Conservation (phyloP, 2,329 filamentous ascomycete species). For the Colletotrichum sp. region DNA sequence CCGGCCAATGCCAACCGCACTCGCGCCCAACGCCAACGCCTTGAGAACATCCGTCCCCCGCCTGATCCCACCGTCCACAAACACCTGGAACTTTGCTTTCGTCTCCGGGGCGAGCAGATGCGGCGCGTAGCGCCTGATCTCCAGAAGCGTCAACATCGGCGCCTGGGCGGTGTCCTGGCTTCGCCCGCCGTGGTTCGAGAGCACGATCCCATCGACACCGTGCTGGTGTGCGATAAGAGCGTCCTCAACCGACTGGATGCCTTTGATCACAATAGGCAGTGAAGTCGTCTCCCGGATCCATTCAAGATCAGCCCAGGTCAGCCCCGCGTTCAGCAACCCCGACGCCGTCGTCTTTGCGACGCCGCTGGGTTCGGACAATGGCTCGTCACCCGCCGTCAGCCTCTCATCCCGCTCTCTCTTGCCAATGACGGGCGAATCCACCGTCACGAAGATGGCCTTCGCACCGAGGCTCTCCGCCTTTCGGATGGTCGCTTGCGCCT, state of each 20-base stretch:
- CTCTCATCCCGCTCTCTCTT: slow-evolving; percentile 56
- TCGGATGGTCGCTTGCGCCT: slow-evolving; percentile 53
- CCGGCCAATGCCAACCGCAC: slow-evolving; percentile 73
- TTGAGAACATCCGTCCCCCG: slow-evolving; percentile 74
- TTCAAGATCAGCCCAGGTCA: slow-evolving; percentile 67
- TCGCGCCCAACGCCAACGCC: slow-evolving; percentile 66
- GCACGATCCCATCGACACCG: slow-evolving; percentile 70
- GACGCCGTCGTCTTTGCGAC: slow-evolving; percentile 57
- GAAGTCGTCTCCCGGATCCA: slow-evolving; percentile 60
- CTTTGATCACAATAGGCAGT: slow-evolving; percentile 69
- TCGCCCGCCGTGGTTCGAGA: slow-evolving; percentile 74
- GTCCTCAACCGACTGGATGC: slow-evolving; percentile 69
- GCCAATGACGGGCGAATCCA: slow-evolving; percentile 61
- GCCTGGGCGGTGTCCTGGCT: slow-evolving; percentile 47
- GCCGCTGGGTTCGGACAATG: slow-evolving; percentile 43
- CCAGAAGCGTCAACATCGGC: slow-evolving; percentile 21
- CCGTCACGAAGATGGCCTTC: slow-evolving; percentile 61
- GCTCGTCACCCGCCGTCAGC: slow-evolving; percentile 49
- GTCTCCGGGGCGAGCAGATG: slow-evolving; percentile 37
- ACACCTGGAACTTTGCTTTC: slow-evolving; percentile 46
- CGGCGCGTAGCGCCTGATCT: slow-evolving; percentile 55
- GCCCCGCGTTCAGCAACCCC: slow-evolving; percentile 60
- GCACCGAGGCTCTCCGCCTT: slow-evolving; percentile 51
- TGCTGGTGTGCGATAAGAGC: slow-evolving; percentile 63
- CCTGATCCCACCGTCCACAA: slow-evolving; percentile 69